Evolutionary conservation across 164 flowering plant species (phyloP).

Genomic region (Cinnamomum chago): DNA sequence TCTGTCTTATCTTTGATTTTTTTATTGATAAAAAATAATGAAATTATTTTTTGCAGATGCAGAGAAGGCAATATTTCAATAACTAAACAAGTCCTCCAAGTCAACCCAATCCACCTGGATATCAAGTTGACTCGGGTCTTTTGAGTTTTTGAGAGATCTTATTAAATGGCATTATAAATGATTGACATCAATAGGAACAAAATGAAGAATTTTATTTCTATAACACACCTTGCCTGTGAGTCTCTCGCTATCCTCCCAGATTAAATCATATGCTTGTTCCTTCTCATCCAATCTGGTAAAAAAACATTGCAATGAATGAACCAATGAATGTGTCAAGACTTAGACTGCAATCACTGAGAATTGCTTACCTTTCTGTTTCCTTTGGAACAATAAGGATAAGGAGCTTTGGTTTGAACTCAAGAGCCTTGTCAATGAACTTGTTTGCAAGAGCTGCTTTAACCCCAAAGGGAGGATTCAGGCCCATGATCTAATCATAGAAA

Average conservation of each 20-base stretch:
- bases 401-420: conserved; percentile 82
- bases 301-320: background rate
- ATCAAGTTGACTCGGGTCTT: background rate
- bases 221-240: conserved; percentile 59
- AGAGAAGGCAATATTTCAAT: background rate
- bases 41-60: background rate
- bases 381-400: conserved; percentile 80
- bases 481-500: conserved; percentile 55
- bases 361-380: conserved; percentile 63
- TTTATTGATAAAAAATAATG: too few species aligned
- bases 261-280: conserved; percentile 44
- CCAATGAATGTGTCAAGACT: background rate
- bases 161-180: too few species aligned
- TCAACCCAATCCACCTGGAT: background rate
- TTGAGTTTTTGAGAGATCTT: background rate
- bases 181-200: conserved; percentile 1
- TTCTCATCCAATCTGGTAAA: conserved; percentile 62
- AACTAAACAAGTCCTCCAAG: background rate
- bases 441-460: conserved; percentile 64
- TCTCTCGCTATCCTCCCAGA: conserved; percentile 61
- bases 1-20: too few species aligned
- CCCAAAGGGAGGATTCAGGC: conserved; percentile 93
- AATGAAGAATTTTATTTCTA: background rate
- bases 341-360: too few species aligned
- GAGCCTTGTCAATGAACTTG: conserved; percentile 76